Evolutionary conservation across 2,329 filamentous ascomycete species (phyloP).

Genomic region (Didymella arachidicola): DNA sequence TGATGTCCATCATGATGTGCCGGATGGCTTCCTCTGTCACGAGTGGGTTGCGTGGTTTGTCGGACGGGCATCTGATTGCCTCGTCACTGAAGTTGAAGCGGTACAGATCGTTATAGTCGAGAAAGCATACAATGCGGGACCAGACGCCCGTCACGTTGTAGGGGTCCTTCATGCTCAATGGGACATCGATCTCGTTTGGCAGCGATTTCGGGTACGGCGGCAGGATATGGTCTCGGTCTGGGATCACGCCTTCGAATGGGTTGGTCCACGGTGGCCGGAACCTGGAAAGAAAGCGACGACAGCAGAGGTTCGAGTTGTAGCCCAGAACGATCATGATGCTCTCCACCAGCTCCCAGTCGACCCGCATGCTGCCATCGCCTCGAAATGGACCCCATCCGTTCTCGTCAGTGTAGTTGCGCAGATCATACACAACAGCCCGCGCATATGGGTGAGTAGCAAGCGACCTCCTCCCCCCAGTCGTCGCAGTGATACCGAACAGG

Average conservation of each 20-base stretch:
- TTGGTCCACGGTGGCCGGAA: constrained; percentile 43
- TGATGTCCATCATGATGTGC: constrained; percentile 72
- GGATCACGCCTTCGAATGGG: constrained; percentile 40
- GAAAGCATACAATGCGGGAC: constrained; percentile 64
- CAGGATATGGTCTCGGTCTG: constrained; percentile 21
- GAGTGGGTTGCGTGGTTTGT: constrained; percentile 60
- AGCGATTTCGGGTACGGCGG: constrained; percentile 25
- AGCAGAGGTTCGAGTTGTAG: constrained; percentile 59
- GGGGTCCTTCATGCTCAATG: constrained; percentile 67
- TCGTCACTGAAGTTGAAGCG: constrained; percentile 71
- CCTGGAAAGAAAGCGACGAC: constrained; percentile 30
- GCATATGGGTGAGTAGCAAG: constrained; percentile 65
- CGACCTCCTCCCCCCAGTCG: constrained; percentile 41
- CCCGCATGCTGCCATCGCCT: constrained; percentile 65
- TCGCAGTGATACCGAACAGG: constrained; percentile 69
- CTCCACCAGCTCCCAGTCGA: constrained; percentile 84
- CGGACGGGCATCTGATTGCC: constrained; percentile 47
- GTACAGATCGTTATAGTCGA: constrained; percentile 67
- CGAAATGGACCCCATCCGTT: constrained; percentile 77
- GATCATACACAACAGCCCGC: constrained; percentile 74
- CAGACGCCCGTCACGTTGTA: constrained; percentile 76
- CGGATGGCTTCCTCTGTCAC: constrained; percentile 72
- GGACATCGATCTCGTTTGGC: constrained; percentile 47
- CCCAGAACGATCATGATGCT: constrained; percentile 74
- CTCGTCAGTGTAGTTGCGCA: constrained; percentile 69